Conservation (phyloP, 169 alveolate species). For the Theileria equi region DNA sequence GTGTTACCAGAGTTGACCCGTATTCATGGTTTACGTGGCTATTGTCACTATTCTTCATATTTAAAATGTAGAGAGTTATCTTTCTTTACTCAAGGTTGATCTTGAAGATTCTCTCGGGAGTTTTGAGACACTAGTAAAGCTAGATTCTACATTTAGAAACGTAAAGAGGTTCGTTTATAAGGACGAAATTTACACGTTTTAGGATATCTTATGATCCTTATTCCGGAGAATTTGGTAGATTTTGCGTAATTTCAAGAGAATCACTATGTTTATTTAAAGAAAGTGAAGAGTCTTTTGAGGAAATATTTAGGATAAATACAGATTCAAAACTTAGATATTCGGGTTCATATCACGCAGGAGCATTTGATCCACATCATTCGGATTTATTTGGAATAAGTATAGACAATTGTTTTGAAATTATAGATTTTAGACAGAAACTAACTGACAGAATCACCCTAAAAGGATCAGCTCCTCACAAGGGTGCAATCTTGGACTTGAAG, state of each 20-base stretch:
- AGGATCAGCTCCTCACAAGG: slow-evolving; percentile 55
- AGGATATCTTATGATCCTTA: slow-evolving; percentile 30
- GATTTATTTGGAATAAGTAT: slow-evolving; percentile 31
- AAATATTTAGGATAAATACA: not conserved
- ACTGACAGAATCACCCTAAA: not conserved
- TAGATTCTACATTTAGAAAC: too few species aligned
- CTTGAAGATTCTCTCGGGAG: too few species aligned
- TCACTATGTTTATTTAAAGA: not conserved
- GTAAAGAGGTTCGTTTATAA: too few species aligned
- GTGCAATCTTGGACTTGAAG: slow-evolving; percentile 70
- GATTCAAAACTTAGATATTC: slow-evolving; percentile 1
- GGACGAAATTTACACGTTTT: not conserved
- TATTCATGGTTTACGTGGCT: too few species aligned
- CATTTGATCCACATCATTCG: slow-evolving; percentile 54
- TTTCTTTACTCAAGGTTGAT: too few species aligned
- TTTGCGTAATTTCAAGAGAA: slow-evolving; percentile 32
- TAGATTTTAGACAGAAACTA: slow-evolving; percentile 36
- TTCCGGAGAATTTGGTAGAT: not conserved
- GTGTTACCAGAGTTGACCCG: too few species aligned
- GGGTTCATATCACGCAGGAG: slow-evolving; percentile 19
- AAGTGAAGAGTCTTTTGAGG: not conserved
- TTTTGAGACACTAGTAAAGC: too few species aligned
- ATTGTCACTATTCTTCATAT: too few species aligned
- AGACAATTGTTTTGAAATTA: slow-evolving; percentile 20
- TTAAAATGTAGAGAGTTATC: too few species aligned